phyloP scores from a whole-genome alignment of 2,329 filamentous ascomycete genomes.

The Hypoxylon sp. region DNA sequence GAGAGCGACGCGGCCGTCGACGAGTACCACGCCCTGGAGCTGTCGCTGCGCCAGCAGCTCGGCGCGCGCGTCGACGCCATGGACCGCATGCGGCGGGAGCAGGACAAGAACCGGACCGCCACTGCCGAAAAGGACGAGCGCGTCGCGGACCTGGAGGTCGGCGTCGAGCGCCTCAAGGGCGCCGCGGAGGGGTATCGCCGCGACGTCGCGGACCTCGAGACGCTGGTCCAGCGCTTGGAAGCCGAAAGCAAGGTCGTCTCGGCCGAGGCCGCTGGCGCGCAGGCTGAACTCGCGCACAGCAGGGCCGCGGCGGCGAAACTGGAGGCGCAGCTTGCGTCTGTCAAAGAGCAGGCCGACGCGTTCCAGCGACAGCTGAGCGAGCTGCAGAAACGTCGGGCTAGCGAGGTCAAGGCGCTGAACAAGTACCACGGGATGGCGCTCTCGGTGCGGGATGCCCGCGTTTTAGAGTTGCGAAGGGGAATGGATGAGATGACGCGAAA shows the following conservation, averaged over 20 bases:
- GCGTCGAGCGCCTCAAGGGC: constrained; percentile 59
- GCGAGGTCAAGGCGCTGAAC: constrained; percentile 48
- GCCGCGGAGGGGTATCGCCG: constrained; percentile 62
- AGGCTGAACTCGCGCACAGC: constrained; percentile 46
- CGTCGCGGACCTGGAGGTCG: constrained; percentile 59
- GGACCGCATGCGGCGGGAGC: constrained; percentile 56
- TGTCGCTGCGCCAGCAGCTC: constrained; percentile 65
- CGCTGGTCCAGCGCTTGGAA: constrained; percentile 60
- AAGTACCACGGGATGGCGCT: constrained; percentile 56
- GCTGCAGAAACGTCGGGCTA: constrained; percentile 38
- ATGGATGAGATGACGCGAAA: constrained; percentile 53
- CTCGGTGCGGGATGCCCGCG: constrained; percentile 59
- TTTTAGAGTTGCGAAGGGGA: constrained; percentile 58
- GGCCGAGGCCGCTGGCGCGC: constrained; percentile 48
- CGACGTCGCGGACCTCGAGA: constrained; percentile 64
- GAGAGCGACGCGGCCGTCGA: constrained; percentile 65
- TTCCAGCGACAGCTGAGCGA: constrained; percentile 52
- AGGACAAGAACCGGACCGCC: constrained; percentile 45
- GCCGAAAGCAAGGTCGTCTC: constrained; percentile 47
- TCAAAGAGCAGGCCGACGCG: constrained; percentile 50
- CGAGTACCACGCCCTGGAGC: constrained; percentile 66
- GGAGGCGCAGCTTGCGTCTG: constrained; percentile 54
- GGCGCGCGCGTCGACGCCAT: constrained; percentile 60
- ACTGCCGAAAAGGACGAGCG: constrained; percentile 51
- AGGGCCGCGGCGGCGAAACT: constrained; percentile 51